Evolutionary conservation across 75 land plant genomes (phyloP), one percentile per base, ranked within the genome.

Genomic region (Cunninghamia lanceolata): DNA sequence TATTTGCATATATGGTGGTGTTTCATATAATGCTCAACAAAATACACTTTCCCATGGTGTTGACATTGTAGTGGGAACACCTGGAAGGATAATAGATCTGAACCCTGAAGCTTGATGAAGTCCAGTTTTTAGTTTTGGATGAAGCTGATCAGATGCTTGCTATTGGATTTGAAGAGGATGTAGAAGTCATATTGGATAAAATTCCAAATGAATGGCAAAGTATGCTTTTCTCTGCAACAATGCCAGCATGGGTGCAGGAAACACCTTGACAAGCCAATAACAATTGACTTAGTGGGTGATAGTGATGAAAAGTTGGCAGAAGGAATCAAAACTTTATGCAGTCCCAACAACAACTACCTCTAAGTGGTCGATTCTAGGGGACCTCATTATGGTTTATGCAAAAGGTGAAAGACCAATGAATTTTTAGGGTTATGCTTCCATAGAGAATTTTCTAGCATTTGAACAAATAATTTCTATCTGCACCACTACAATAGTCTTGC

Each of bases 61-160:
- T n/a, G n/a, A 98, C 86, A 90, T 98, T 40, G 99, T 94, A 9
- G 99, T 98, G 84, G 99, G 99, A 85, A 98, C 99, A 9, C 99
- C 99, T 36, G 99, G 99, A 36, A 90, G 99, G 32, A 85, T 98
- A 0, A 95, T 94, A 89, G 99, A 98, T 87, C 88, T 98, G 46
- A 71, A 91, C 89, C 54, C 88, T 98, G 84, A 85, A 87, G 83
- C 84, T 98, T 38, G 89, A 90, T 76, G 96, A 98, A 86, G 97
- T 98, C 82, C 87, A 93, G 71, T 93, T 76, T 89, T 84, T 98
- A 86, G 96, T 98, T 17, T 88, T 98, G 15, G 99, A 98, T 87
- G 99, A 98, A 91, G 99, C 99, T 53, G 99, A 98, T 88, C 96
- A 93, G 86, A 98, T 98, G 99, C 94, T 98, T 90, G 98, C 96